phyloP scores from a whole-genome alignment of 768 basidiomycete genomes.

The Tylopilus plumbeoviolaceoides region DNA sequence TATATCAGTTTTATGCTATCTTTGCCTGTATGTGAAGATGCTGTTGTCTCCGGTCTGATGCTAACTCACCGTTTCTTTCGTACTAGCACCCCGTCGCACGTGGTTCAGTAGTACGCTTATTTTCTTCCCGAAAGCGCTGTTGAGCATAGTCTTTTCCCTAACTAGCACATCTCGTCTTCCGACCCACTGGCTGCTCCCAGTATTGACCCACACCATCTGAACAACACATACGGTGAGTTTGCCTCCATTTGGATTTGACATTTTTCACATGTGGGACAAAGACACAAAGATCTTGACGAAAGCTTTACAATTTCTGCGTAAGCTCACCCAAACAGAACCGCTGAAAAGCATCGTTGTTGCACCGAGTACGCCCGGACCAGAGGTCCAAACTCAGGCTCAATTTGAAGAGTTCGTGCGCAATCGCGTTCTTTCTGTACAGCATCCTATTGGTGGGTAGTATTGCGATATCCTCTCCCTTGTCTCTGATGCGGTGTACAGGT shows the following conservation, averaged over 20 bases:
- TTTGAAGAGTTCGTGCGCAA: constrained; percentile 11
- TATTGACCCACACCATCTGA: constrained; percentile 12
- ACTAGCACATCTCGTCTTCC: constrained; percentile 15
- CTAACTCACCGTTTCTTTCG: not conserved
- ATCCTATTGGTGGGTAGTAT: constrained; percentile 13
- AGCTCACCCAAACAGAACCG: constrained; percentile 11
- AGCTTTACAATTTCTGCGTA: constrained; percentile 9
- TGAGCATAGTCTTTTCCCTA: not conserved
- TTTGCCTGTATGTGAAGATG: constrained; percentile 7
- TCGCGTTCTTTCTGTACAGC: not conserved
- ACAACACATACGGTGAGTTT: constrained; percentile 11
- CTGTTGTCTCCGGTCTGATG: not conserved
- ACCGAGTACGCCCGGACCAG: constrained; percentile 19
- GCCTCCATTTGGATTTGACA: not conserved
- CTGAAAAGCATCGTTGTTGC: constrained; percentile 13
- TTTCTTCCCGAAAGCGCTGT: not conserved
- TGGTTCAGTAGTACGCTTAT: constrained; percentile 11
- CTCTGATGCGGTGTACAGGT: constrained; percentile 7
- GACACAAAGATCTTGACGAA: constrained; percentile 18
- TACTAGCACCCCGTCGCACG: constrained; percentile 17
- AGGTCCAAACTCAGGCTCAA: constrained; percentile 14
- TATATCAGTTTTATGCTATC: constrained; percentile 11
- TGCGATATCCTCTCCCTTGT: not conserved
- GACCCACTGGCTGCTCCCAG: constrained; percentile 7
- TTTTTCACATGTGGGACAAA: not conserved